phyloP scores from a whole-genome alignment of 2,329 filamentous ascomycete species.

The Penicillium sp. region DNA sequence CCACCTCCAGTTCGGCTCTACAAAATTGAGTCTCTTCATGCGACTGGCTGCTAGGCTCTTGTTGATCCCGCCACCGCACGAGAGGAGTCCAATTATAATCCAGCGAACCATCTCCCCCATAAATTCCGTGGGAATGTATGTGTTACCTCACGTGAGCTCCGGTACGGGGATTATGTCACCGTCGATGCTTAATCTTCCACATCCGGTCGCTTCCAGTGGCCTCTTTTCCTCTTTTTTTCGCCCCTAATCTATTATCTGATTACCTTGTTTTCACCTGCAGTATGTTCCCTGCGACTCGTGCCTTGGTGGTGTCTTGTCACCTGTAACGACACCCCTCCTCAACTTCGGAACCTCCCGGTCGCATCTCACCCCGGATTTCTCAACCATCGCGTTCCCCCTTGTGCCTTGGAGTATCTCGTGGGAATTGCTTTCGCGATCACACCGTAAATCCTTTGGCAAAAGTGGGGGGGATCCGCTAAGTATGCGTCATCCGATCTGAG shows the following conservation, averaged over 20 bases:
- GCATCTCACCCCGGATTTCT: conserved; percentile 6
- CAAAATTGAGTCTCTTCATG: not conserved
- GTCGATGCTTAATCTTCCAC: conserved; percentile 17
- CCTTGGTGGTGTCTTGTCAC: not conserved
- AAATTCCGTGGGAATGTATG: not conserved
- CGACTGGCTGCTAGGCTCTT: not conserved
- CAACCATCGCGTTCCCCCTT: not conserved
- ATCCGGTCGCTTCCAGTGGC: conserved; percentile 14
- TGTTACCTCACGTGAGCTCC: not conserved
- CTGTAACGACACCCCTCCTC: not conserved
- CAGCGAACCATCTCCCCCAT: not conserved
- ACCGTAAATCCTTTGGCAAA: conserved; percentile 6
- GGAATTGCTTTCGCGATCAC: conserved; percentile 4
- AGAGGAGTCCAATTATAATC: not conserved
- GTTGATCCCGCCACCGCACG: not conserved
- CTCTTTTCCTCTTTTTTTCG: conserved; percentile 4
- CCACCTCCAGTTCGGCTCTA: not conserved
- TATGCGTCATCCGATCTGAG: conserved; percentile 24
- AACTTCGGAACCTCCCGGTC: conserved; percentile 3
- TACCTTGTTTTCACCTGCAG: not conserved
- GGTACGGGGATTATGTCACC: conserved; percentile 21
- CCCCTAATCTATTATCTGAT: conserved; percentile 1
- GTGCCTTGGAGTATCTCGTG: conserved; percentile 1
- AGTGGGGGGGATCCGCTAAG: conserved; percentile 25
- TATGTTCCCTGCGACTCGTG: not conserved